Evolutionary conservation across 2,329 filamentous ascomycete genomes (phyloP), one percentile per base, ranked within the genome.

Genomic region (Colletotrichum sp.): DNA sequence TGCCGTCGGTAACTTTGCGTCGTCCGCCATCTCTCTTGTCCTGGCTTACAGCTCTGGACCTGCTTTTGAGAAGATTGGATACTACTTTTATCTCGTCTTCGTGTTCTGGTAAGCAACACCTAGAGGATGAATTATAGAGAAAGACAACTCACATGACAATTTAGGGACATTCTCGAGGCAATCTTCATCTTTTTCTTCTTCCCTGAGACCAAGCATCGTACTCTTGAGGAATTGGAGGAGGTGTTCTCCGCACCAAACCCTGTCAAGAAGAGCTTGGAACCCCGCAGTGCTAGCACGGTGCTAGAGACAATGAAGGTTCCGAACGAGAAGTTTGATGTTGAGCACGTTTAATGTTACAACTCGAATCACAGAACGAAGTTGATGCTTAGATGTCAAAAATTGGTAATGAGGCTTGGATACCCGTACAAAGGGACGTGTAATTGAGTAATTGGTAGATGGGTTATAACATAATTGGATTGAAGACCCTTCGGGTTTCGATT

Each of bases 221-320:
- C 89, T 26, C 83, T 92, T 36, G 90, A 92, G 82, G 89, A 92
- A 80, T 76, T 91, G 71, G 87, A 88, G 9, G 87, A 87, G 71
- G 89, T 92, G 32, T 89, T 89, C 78, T 82, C 84, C n/a, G 85
- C 86, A 0, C 82, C 80, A 3, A 85, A 88, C 78, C 87, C 87
- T 0, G 87, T 88, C 18, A 86, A 85, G 81, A 87, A 86, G 74
- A 76, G 83, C 75, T 76, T 87, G 57, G 82, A 86, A 79, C 86
- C 85, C 81, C 80, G 87, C 67, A 84, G 80, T 74, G 85, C 85
- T 1, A 81, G 83, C 71, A 88, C 87, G 6, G 86, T 88, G 4
- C 79, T 88, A 77, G 69, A 76, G 18, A 77, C 76, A 6, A 77
- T 77, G 76, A 76, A 76, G 52, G 63, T 77, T 5, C 43, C 39